Conservation (phyloP, 768 basidiomycete species). For the Leccinum barrowsii region DNA sequence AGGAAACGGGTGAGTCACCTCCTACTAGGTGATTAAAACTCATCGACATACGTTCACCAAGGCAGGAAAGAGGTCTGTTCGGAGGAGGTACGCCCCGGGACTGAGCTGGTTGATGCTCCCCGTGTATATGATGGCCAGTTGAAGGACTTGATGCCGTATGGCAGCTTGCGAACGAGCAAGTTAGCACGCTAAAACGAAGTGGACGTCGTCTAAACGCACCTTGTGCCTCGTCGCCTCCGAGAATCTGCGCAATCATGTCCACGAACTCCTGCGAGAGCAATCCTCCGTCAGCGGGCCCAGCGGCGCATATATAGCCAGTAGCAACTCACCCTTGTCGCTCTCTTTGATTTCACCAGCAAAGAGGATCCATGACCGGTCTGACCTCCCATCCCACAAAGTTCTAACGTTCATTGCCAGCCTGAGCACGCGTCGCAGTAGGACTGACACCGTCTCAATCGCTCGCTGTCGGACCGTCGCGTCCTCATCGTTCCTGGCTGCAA, state of each 20-base stretch:
- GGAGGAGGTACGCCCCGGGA: slow-evolving; percentile 68
- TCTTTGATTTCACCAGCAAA: slow-evolving; percentile 57
- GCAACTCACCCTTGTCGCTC: slow-evolving; percentile 46
- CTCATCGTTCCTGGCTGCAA: slow-evolving; percentile 33
- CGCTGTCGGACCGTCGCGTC: slow-evolving; percentile 24
- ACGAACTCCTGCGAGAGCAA: slow-evolving; percentile 45
- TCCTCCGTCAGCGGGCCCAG: not conserved
- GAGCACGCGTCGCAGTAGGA: slow-evolving; percentile 47
- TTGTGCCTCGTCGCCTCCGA: slow-evolving; percentile 44
- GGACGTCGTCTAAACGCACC: slow-evolving; percentile 11
- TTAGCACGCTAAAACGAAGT: not conserved
- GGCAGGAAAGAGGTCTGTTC: slow-evolving; percentile 56
- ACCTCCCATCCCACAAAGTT: slow-evolving; percentile 66
- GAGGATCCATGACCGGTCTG: slow-evolving; percentile 46
- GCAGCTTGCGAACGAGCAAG: slow-evolving; percentile 31
- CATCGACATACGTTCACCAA: slow-evolving; percentile 42
- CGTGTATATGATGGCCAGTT: slow-evolving; percentile 54
- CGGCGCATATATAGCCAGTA: not conserved
- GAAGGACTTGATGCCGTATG: slow-evolving; percentile 52
- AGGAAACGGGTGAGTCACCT: not conserved
- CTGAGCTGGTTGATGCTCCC: slow-evolving; percentile 62
- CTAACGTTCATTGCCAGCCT: slow-evolving; percentile 38
- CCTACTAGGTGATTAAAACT: not conserved
- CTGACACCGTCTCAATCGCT: slow-evolving; percentile 50
- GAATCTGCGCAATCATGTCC: slow-evolving; percentile 41